Base-by-base conservation (phyloP, 2,329 filamentous ascomycete species). In the Botrytis sinoallii region DNA sequence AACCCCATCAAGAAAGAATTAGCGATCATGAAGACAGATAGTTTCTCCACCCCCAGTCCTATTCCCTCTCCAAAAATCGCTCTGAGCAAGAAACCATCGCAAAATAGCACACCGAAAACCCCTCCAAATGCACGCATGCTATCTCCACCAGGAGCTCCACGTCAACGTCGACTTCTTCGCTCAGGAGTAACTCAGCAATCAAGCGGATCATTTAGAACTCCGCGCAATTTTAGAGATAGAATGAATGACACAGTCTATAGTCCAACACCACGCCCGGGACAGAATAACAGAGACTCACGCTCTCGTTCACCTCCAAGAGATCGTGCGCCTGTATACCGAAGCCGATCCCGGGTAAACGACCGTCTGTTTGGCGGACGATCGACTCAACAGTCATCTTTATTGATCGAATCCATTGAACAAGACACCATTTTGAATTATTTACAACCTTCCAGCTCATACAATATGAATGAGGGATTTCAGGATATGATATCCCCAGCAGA, bases 71-170 rank as follows among this genome's bases (percentile, higher is more conserved):
- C 25, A 1, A 16, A 40, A 5, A 40, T 4, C 3, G 4, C 46
- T 8, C 2, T 8, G 2, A 20, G 0, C 10, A 40, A 8, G 0
- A 0, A 1, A 0, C 5, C 1, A 4, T 29, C n/a, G 4, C 35
- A 22, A 22, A 5, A 40, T 2, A 14, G 14, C 3, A 3, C 3
- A 10, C 16, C 35, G 1, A 42, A 5, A 8, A 68, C 48, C 20
- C 65, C 48, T 0, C 35, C 65, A 1, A 68, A 57, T 22, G 3
- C 10, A 12, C 32, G n/a, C 5, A 9, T 14, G n/a, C 4, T 55
- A 55, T 57, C 48, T 68, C 65, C 65, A 14, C 65, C 48, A 6
- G 4, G 10, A 57, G 48, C 65, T 57, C 65, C 48, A 20, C 65
- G 48, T 42, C 46, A 25, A 29, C 16, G 4, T 18, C 14, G 22